These are phyloP conservation scores for Neurospora tetrasperma DNA, from an alignment of 495 filamentous ascomycete genomes.

Conservation along the genomic window DNA sequence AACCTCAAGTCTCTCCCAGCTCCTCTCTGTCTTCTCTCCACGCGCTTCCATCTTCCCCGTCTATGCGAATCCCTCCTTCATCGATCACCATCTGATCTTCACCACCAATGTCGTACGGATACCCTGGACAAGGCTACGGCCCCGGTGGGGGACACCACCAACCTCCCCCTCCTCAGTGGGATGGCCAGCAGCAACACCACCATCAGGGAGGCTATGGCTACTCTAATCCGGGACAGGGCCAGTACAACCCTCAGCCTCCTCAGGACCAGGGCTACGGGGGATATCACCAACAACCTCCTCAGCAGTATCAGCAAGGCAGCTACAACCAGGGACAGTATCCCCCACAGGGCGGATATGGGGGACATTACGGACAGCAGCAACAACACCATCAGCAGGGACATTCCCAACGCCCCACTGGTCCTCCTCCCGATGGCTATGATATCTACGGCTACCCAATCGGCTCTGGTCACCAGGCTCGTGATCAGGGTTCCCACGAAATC, in stretches of 20 bases:
- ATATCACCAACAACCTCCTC: conserved; percentile 11
- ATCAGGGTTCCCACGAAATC: conserved; percentile 24
- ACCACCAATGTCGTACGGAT: conserved; percentile 19
- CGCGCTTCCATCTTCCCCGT: neutral
- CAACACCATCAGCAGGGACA: conserved; percentile 15
- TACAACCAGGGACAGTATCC: conserved; percentile 12
- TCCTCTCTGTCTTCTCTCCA: neutral
- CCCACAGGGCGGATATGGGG: neutral
- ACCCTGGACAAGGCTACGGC: conserved; percentile 25
- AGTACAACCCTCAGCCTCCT: conserved; percentile 11
- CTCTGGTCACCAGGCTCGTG: conserved; percentile 4
- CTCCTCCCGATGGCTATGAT: conserved; percentile 27
- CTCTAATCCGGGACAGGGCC: conserved; percentile 18
- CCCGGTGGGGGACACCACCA: conserved; percentile 12
- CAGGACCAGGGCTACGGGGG: conserved; percentile 9
- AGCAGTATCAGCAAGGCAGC: conserved; percentile 9
- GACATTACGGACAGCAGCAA: neutral
- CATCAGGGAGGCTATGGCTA: conserved; percentile 11
- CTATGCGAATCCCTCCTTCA: neutral
- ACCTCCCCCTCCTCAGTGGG: conserved; percentile 16
- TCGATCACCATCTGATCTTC: neutral
- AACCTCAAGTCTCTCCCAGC: neutral
- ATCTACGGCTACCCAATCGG: conserved; percentile 30
- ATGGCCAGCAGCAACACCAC: conserved; percentile 8
- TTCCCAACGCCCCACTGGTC: conserved; percentile 22